Evolutionary conservation across 2,329 filamentous ascomycete genomes (phyloP).

Genomic region (Aspergillus felis): DNA sequence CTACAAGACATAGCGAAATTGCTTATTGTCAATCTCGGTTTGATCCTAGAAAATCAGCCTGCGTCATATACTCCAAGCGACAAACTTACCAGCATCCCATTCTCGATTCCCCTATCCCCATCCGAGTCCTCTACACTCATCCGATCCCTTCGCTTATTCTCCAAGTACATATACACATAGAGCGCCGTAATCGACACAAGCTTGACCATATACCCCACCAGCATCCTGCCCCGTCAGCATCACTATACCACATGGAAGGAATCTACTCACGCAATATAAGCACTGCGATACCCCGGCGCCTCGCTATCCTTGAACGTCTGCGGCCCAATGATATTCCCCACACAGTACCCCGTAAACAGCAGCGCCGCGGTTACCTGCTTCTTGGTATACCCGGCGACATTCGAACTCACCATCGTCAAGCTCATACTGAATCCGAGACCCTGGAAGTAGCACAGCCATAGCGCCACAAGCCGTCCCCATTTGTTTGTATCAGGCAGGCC

Average conservation of each 20-base stretch:
- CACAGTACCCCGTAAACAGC: no score
- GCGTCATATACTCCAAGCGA: no score
- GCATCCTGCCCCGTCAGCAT: constrained; percentile 40
- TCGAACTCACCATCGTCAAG: constrained; percentile 51
- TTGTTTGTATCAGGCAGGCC: constrained; percentile 49
- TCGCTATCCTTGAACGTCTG: constrained; percentile 51
- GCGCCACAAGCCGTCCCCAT: constrained; percentile 55
- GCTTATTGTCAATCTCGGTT: no score
- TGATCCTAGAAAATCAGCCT: no score
- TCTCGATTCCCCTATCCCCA: constrained; percentile 47
- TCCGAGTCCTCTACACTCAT: constrained; percentile 39
- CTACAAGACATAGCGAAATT: no score
- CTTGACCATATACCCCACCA: constrained; percentile 53
- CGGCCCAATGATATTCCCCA: constrained; percentile 47
- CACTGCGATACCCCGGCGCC: constrained; percentile 45
- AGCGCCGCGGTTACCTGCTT: no score
- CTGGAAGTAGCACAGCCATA: constrained; percentile 57
- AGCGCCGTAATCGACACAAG: constrained; percentile 47
- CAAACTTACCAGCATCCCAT: constrained; percentile 49
- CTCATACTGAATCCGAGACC: constrained; percentile 52
- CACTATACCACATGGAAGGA: neutral
- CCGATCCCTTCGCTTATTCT: constrained; percentile 53
- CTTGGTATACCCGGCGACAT: constrained; percentile 37
- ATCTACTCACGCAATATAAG: constrained; percentile 23
- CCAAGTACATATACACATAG: constrained; percentile 53